Evolutionary conservation across 768 basidiomycete species (phyloP).

Genomic region (Psilocybe azurescens): DNA sequence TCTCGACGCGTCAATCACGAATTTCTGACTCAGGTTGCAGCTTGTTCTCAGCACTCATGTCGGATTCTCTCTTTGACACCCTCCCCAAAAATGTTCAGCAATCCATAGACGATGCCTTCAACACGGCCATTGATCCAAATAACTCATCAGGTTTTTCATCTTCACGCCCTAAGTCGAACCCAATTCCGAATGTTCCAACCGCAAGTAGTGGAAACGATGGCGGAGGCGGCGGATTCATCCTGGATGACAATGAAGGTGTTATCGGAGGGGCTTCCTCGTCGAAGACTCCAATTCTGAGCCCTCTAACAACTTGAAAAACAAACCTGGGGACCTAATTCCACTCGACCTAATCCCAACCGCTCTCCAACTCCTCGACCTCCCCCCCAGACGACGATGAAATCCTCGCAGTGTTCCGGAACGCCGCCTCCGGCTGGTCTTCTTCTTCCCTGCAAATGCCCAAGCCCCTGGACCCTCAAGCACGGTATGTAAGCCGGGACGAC

Average conservation of each 20-base stretch:
- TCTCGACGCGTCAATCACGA: background rate
- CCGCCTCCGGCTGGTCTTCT: constrained; percentile 72
- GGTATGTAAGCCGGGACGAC: constrained; percentile 64
- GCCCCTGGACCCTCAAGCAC: constrained; percentile 21
- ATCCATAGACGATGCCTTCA: constrained; percentile 60
- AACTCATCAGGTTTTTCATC: background rate
- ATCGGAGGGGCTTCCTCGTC: constrained; percentile 38
- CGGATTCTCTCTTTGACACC: constrained; percentile 36
- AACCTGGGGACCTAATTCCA: constrained; percentile 43
- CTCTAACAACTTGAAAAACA: constrained; percentile 4
- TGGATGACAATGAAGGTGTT: constrained; percentile 3
- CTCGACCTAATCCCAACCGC: constrained; percentile 64
- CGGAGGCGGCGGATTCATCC: constrained; percentile 39
- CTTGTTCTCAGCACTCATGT: background rate
- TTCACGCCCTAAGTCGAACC: background rate
- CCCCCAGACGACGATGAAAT: constrained; percentile 77
- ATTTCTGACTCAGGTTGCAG: background rate
- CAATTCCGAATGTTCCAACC: background rate
- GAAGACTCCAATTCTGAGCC: constrained; percentile 17
- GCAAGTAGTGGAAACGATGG: background rate
- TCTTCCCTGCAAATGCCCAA: constrained; percentile 15
- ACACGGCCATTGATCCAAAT: constrained; percentile 26
- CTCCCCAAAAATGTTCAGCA: constrained; percentile 47
- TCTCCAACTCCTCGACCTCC: constrained; percentile 65
- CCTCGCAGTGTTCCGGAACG: constrained; percentile 74